These are phyloP conservation scores for Pseudogymnoascus sp. DNA, from an alignment of 2,329 filamentous ascomycete species.

Conservation along the genomic window DNA sequence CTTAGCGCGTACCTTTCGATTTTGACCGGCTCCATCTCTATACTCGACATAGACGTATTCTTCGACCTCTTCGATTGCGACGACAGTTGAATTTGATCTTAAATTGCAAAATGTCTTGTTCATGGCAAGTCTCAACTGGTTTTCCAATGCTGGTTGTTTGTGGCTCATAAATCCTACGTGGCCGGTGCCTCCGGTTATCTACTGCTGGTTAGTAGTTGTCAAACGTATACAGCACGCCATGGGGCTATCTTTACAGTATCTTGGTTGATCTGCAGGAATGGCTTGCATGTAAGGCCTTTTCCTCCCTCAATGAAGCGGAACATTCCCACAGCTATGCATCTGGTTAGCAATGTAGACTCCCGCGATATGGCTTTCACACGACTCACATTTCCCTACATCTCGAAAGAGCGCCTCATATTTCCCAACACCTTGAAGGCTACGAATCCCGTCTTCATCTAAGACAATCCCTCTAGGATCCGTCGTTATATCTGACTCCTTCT, in stretches of 20 bases:
- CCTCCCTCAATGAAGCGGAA: slow-evolving; percentile 27
- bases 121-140: background rate
- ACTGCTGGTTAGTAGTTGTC: background rate
- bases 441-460: slow-evolving; percentile 32
- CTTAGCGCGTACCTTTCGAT: background rate
- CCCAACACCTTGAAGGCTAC: slow-evolving; percentile 28
- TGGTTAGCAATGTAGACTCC: background rate
- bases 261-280: slow-evolving; percentile 26
- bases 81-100: background rate
- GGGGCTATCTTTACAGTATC: slow-evolving; percentile 15
- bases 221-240: background rate
- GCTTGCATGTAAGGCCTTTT: slow-evolving; percentile 20
- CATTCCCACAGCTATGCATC: slow-evolving; percentile 1
- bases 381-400: slow-evolving; percentile 28
- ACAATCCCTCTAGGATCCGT: slow-evolving; percentile 32
- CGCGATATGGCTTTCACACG: background rate
- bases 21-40: background rate
- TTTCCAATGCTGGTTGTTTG: slow-evolving; percentile 30
- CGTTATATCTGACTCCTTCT: slow-evolving; percentile 29
- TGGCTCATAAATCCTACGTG: slow-evolving; percentile 30
- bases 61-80: slow-evolving; percentile 14
- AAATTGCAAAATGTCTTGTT: background rate
- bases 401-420: slow-evolving; percentile 27
- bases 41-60: slow-evolving; percentile 11
- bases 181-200: slow-evolving; percentile 28